phyloP scores from a whole-genome alignment of 2,329 filamentous ascomycete genomes.

The Teratosphaeriaceae sp. region DNA sequence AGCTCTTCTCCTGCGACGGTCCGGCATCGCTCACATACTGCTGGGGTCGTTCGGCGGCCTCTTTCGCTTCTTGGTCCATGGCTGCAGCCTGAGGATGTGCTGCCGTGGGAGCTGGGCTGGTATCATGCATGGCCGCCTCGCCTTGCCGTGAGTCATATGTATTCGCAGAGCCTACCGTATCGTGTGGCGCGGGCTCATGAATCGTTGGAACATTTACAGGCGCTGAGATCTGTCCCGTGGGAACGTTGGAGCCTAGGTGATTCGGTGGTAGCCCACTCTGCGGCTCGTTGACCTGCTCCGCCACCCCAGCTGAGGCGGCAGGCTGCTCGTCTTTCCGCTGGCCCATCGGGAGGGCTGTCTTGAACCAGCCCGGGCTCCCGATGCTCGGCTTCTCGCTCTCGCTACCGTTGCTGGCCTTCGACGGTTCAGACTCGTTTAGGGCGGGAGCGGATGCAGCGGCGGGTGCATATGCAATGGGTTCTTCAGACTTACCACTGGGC shows the following conservation, averaged over 20 bases:
- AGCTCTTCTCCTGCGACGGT: not conserved
- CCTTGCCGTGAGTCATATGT: not conserved
- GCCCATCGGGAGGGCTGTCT: constrained; percentile 12
- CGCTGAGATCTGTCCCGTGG: constrained; percentile 4
- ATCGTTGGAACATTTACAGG: not conserved
- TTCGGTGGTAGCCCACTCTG: constrained; percentile 11
- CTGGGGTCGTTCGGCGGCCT: not conserved
- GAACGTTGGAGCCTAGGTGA: constrained; percentile 10
- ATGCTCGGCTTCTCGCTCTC: constrained; percentile 10
- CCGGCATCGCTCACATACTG: not conserved
- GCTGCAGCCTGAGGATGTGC: not conserved
- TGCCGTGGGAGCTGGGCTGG: not conserved
- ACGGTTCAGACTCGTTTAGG: constrained; percentile 5
- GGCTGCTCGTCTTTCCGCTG: constrained; percentile 6
- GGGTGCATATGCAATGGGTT: not conserved
- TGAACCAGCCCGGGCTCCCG: constrained; percentile 17
- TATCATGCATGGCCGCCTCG: not conserved
- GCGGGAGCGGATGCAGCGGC: not conserved
- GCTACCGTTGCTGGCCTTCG: constrained; percentile 5
- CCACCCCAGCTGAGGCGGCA: not conserved
- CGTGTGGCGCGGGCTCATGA: not conserved
- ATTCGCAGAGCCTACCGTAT: constrained; percentile 4
- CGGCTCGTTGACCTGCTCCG: constrained; percentile 1
- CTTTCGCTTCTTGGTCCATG: not conserved
- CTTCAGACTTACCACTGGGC: constrained; percentile 12